Evolutionary conservation across 305 asterid genomes (phyloP).

Genomic region (Caryopteris hybrid): DNA sequence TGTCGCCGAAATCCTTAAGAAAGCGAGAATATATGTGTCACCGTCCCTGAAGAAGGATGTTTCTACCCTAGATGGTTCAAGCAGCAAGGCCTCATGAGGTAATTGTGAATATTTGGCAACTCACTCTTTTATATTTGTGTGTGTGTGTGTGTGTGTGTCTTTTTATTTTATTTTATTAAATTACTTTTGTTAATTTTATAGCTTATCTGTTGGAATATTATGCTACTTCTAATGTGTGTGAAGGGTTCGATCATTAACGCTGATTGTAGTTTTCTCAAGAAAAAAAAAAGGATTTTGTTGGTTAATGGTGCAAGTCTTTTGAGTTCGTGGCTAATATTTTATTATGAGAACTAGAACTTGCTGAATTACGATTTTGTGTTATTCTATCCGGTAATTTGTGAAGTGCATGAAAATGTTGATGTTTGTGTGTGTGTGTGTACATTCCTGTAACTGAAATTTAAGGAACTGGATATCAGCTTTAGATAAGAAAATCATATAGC

Average conservation of each 20-base stretch:
- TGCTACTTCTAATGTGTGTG: background rate
- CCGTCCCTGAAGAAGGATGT: slow-evolving; percentile 31
- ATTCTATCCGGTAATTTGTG: background rate
- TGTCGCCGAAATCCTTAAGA: slow-evolving; percentile 80
- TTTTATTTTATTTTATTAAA: no score
- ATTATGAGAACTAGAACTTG: background rate
- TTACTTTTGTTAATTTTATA: no score
- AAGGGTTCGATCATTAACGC: background rate
- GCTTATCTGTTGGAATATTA: background rate
- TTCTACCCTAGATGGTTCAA: slow-evolving; percentile 24
- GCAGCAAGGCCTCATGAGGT: slow-evolving; percentile 22
- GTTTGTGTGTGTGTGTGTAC: no score
- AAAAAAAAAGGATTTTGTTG: background rate
- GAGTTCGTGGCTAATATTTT: background rate
- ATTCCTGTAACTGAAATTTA: no score
- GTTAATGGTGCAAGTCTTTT: background rate
- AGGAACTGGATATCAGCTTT: background rate
- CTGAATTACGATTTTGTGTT: background rate
- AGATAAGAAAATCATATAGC: background rate
- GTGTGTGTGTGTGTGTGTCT: no score
- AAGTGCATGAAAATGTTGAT: background rate
- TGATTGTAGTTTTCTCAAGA: background rate
- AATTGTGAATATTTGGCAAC: background rate
- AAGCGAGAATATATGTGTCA: slow-evolving; percentile 58
- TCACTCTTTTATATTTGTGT: background rate